Conservation (phyloP, 176 grass and related monocot species). For the Triticum dicoccoides region DNA sequence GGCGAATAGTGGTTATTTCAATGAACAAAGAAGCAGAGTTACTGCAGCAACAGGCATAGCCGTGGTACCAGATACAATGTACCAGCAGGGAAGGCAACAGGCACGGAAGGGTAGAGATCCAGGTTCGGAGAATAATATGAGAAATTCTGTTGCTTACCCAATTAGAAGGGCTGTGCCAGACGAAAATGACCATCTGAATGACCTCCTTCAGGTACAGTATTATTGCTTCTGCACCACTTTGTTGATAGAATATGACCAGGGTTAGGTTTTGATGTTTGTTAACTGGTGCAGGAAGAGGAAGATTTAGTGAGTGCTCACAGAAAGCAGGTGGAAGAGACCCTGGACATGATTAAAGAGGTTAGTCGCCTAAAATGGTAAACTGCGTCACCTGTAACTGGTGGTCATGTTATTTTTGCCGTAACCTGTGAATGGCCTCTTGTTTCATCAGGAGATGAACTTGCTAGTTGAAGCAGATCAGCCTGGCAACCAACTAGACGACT, state of each 20-base stretch:
- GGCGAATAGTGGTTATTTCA: constrained; percentile 31
- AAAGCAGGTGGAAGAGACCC: constrained; percentile 89
- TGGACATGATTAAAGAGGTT: constrained; percentile 86
- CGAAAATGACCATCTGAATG: constrained; percentile 63
- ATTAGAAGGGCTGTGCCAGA: constrained; percentile 40
- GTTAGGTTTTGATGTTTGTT: neutral
- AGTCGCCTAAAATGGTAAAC: neutral
- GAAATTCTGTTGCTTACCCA: constrained; percentile 30
- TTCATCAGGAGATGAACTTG: constrained; percentile 83
- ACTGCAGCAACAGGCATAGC: constrained; percentile 18
- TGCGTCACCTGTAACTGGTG: neutral
- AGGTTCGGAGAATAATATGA: constrained; percentile 27
- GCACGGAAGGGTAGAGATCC: constrained; percentile 44
- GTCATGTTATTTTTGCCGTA: constrained; percentile 17
- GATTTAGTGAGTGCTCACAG: constrained; percentile 80
- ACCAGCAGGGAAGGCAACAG: constrained; percentile 46
- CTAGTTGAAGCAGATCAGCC: constrained; percentile 78
- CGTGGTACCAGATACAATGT: constrained; percentile 56
- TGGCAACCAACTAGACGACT: constrained; percentile 80
- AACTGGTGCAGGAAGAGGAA: constrained; percentile 77
- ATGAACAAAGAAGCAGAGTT: constrained; percentile 47
- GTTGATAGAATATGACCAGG: constrained; percentile 1
- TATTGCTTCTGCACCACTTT: constrained; percentile 28
- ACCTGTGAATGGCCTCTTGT: constrained; percentile 20
- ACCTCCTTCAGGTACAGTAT: constrained; percentile 68